Evolutionary conservation across 805 yeast genomes (phyloP).

Genomic region (Wickerhamiella australiensis): DNA sequence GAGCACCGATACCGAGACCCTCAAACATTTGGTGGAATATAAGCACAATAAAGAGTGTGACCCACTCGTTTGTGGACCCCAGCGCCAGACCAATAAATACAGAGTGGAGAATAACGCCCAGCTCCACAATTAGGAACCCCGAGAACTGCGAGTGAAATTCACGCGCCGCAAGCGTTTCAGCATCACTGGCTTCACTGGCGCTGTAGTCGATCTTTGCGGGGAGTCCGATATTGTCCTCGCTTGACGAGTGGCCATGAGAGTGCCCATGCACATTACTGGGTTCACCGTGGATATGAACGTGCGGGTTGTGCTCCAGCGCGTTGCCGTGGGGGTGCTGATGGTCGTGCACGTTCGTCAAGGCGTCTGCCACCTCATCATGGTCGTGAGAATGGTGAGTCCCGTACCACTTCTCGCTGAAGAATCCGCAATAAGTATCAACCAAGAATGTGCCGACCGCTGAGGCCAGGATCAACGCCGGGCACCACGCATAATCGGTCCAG

Average conservation of each 20-base stretch:
- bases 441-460: conserved; percentile 37
- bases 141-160: conserved; percentile 29
- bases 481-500: conserved; percentile 46
- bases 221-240: neutral
- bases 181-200: conserved; percentile 5
- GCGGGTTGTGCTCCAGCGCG: neutral
- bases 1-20: conserved; percentile 67
- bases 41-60: conserved; percentile 48
- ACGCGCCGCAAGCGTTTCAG: neutral
- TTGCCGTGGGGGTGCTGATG: neutral
- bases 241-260: neutral
- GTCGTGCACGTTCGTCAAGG: neutral
- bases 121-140: conserved; percentile 49
- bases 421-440: conserved; percentile 38
- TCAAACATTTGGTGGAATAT: conserved; percentile 71
- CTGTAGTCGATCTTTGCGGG: neutral
- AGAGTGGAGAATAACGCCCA: conserved; percentile 68
- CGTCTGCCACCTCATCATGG: conserved; percentile 19
- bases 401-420: conserved; percentile 27
- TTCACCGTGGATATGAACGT: neutral
- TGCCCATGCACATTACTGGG: neutral
- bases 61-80: conserved; percentile 53
- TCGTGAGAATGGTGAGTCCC: conserved; percentile 25
- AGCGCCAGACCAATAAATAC: conserved; percentile 60
- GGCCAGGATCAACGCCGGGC: conserved; percentile 41